Conservation (phyloP, 108 stramenopile genomes). For the Pseudonitzschia pungens region DNA sequence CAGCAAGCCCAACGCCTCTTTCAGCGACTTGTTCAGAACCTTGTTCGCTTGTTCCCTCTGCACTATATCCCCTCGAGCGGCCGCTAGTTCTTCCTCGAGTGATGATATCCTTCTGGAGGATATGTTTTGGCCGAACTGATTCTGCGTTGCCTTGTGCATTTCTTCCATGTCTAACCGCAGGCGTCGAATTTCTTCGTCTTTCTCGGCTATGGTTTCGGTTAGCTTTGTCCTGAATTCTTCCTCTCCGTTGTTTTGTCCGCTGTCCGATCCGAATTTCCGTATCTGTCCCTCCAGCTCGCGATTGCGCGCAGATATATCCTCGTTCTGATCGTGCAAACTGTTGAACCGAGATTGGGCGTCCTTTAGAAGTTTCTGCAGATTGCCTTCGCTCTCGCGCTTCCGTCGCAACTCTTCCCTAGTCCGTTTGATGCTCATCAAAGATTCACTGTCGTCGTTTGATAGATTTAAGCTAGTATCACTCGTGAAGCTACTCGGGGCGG, state of each 20-base stretch:
- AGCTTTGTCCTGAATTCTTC: neutral
- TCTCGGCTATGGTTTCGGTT: constrained; percentile 13
- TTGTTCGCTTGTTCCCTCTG: constrained; percentile 36
- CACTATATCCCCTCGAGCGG: constrained; percentile 28
- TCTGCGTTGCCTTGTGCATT: constrained; percentile 7
- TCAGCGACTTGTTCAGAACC: constrained; percentile 48
- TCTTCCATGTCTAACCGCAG: neutral
- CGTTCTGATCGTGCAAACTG: constrained; percentile 42
- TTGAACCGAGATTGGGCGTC: constrained; percentile 47
- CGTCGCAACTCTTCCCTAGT: constrained; percentile 45
- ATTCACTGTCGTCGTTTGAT: constrained; percentile 18
- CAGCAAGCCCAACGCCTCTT: constrained; percentile 52
- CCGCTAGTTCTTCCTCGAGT: constrained; percentile 26
- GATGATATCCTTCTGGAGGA: neutral
- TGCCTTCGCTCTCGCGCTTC: constrained; percentile 49
- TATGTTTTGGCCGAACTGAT: neutral
- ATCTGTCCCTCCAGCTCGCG: constrained; percentile 43
- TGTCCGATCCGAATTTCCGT: constrained; percentile 19
- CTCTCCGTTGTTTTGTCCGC: constrained; percentile 24
- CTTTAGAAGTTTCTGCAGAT: constrained; percentile 38
- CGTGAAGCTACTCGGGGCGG: constrained; percentile 4
- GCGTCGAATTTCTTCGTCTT: constrained; percentile 14
- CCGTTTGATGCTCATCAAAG: constrained; percentile 38
- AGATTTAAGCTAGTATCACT: neutral
- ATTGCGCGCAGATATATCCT: constrained; percentile 33